Base-by-base conservation (phyloP, 169 alveolate species). In the Cryptosporidium parvum region DNA sequence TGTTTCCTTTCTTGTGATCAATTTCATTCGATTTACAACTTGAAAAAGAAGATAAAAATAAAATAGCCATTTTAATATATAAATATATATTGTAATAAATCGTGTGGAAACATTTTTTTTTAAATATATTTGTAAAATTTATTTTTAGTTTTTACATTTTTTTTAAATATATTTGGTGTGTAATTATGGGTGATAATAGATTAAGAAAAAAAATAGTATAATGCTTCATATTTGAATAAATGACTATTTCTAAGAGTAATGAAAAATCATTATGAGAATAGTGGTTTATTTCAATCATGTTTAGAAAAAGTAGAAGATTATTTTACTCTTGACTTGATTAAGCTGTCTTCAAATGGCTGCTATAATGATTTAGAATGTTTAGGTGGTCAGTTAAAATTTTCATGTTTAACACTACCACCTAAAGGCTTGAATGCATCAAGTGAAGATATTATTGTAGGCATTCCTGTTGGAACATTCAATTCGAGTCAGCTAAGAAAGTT, bases 381-480 rank as follows among this genome's bases (percentile, higher is more conserved):
- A 1, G 89, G 89, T 5, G 68, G 35, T 65, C 21, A 80, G 14
- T 14, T 80, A 0, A 62, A 44, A n/a, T 80, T 80, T 62, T 48
- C 44, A 62, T 80, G 89, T 39, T 42, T 18, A 26, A 44, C 75
- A 1, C 1, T 67, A 2, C 89, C 75, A 31, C 89, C 89, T 18
- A 80, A 29, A 26, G 70, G 26, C 8, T 39, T 80, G 37, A 37
- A 26, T 48, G 67, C 31, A 10, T 37, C 69, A 26, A 31, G 16
- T 62, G 75, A 80, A 9, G 89, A 80, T 44, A 62, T 80, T 16
- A 67, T 80, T 44, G 89, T 80, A 31, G 35, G 69, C 7, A 48
- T 44, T 14, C 89, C 89, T 9, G n/a, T 59, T 26, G 89, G 75
- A 62, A 26, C 7, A 1, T 80, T 59, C 44, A 67, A 62, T n/a